Conservation (phyloP, 805 yeast species). For the Blastobotrys peoriensis region DNA sequence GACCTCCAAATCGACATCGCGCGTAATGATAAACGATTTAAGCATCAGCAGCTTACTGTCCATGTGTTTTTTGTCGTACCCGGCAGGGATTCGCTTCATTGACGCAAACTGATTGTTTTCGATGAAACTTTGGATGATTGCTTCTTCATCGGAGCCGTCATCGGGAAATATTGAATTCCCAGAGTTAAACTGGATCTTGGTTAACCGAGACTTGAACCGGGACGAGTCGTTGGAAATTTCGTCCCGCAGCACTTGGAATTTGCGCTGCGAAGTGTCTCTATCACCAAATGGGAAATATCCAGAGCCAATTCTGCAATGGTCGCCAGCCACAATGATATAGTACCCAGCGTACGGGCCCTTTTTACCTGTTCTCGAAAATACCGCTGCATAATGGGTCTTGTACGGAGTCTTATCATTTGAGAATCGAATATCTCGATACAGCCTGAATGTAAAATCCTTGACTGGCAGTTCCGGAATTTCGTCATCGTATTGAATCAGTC, state of each 20-base stretch:
- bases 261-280: conserved; percentile 4
- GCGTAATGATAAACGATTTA: not conserved
- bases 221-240: conserved; percentile 2
- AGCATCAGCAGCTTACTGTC: conserved; percentile 15
- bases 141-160: conserved; percentile 1
- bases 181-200: conserved; percentile 2
- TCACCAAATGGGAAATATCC: conserved; percentile 6
- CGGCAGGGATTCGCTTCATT: conserved; percentile 19
- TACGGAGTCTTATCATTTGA: conserved; percentile 20
- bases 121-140: conserved; percentile 13
- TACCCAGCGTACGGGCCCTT: conserved; percentile 20
- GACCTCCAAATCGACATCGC: not conserved
- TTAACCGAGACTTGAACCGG: not conserved
- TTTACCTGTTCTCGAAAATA: conserved; percentile 20
- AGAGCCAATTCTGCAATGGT: conserved; percentile 1
- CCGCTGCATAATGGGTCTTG: conserved; percentile 21
- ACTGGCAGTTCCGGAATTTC: conserved; percentile 18
- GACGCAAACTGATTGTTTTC: conserved; percentile 19
- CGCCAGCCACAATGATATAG: conserved; percentile 19
- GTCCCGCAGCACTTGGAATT: not conserved
- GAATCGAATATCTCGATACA: conserved; percentile 20
- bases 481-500: conserved; percentile 15
- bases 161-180: not conserved
- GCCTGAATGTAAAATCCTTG: conserved; percentile 16
- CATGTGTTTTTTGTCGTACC: conserved; percentile 16